These are phyloP conservation scores for Rhypophila decipiens DNA, from an alignment of 495 filamentous ascomycete species.

Conservation along the genomic window DNA sequence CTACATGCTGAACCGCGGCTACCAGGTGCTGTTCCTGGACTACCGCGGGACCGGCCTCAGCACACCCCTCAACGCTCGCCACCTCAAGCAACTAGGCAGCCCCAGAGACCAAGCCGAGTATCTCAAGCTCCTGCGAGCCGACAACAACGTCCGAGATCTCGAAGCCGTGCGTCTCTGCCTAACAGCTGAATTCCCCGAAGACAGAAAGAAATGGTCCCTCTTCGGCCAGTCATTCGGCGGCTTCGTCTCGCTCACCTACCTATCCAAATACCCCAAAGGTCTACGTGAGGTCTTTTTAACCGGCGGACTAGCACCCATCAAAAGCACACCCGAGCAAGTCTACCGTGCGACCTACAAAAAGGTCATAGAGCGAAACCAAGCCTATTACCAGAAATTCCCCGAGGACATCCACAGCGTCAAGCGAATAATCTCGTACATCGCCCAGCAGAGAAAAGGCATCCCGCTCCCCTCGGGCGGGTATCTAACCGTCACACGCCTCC, in stretches of 20 bases:
- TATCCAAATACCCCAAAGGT: constrained; percentile 71
- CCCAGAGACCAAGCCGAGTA: constrained; percentile 65
- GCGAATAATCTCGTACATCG: constrained; percentile 56
- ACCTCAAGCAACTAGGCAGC: constrained; percentile 58
- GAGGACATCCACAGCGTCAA: constrained; percentile 72
- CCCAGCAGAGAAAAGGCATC: constrained; percentile 40
- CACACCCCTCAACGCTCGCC: constrained; percentile 65
- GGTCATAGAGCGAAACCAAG: constrained; percentile 55
- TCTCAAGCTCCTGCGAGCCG: constrained; percentile 80
- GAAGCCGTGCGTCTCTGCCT: constrained; percentile 75
- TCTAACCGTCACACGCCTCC: constrained; percentile 63
- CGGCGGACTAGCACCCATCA: constrained; percentile 75
- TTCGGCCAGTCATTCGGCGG: constrained; percentile 92
- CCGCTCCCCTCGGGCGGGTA: constrained; percentile 58
- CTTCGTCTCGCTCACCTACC: constrained; percentile 73
- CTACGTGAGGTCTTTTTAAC: constrained; percentile 76
- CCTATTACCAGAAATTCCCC: constrained; percentile 80
- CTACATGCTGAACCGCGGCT: constrained; percentile 70
- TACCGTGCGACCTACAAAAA: constrained; percentile 66
- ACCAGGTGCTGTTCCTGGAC: constrained; percentile 78
- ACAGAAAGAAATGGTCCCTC: constrained; percentile 71
- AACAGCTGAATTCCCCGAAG: constrained; percentile 59
- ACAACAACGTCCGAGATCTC: constrained; percentile 81
- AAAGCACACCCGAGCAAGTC: constrained; percentile 63
- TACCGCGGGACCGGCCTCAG: constrained; percentile 85